These are phyloP conservation scores for Mangifera indica DNA, from an alignment of 345 rosid genomes.

Conservation along the genomic window DNA sequence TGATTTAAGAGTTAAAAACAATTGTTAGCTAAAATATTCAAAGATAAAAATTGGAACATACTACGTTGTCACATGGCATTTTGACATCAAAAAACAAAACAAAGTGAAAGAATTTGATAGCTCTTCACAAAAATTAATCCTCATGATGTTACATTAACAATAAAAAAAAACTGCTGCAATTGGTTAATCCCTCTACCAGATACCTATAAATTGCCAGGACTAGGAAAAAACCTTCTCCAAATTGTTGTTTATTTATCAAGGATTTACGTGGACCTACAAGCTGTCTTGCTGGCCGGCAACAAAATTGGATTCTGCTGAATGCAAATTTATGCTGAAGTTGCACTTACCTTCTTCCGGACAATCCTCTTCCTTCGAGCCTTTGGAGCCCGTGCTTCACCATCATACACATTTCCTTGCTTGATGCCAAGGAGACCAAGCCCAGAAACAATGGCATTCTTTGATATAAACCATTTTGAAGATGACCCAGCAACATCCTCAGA, in stretches of 20 bases:
- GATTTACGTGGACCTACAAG: neutral
- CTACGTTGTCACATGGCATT: neutral
- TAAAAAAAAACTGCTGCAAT: neutral
- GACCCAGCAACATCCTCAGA: slow-evolving; percentile 41
- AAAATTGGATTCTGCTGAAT: slow-evolving; percentile 19
- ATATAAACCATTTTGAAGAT: slow-evolving; percentile 77
- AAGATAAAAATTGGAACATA: neutral
- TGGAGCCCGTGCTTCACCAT: slow-evolving; percentile 49
- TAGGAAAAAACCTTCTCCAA: no score
- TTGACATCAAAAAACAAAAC: slow-evolving; percentile 4
- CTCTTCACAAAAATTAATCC: slow-evolving; percentile 7
- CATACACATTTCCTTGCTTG: slow-evolving; percentile 48
- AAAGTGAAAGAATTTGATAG: neutral
- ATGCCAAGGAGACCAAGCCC: slow-evolving; percentile 79
- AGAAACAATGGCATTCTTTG: slow-evolving; percentile 71
- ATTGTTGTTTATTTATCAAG: neutral
- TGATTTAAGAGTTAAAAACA: neutral
- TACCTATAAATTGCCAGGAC: no score
- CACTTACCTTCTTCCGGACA: slow-evolving; percentile 67
- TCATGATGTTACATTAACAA: neutral
- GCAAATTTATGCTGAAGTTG: slow-evolving; percentile 35
- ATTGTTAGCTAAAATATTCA: neutral
- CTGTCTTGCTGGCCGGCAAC: slow-evolving; percentile 3
- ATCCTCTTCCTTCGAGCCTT: slow-evolving; percentile 74
- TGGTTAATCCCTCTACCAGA: neutral